A percentile compares a stretch with the other conserved stretches of the same genome.
Evolutionary conservation across 106 monocot genomes (phyloP).

Genomic region (Apostasia shenzhenica): DNA sequence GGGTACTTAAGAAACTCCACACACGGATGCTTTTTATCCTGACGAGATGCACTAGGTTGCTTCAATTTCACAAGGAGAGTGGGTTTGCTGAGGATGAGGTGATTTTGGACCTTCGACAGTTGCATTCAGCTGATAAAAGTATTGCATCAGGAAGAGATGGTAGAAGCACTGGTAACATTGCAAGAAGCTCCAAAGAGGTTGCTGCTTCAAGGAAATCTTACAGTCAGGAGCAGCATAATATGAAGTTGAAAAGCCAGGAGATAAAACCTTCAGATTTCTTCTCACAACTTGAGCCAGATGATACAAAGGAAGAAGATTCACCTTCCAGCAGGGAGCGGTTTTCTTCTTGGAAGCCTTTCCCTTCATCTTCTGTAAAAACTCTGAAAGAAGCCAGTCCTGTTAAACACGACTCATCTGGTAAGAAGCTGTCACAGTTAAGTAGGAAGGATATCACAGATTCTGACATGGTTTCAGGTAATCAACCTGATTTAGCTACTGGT

Average conservation of each 20-base stretch:
- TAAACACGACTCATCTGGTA: constrained; percentile 24
- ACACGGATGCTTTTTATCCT: constrained; percentile 94
- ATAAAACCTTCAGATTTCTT: constrained; percentile 60
- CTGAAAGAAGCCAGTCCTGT: constrained; percentile 32
- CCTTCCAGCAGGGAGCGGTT: constrained; percentile 50
- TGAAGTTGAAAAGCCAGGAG: constrained; percentile 94
- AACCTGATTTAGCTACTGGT: constrained; percentile 31
- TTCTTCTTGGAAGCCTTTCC: constrained; percentile 85
- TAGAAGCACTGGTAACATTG: constrained; percentile 15
- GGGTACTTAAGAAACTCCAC: constrained; percentile 85
- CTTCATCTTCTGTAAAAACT: constrained; percentile 39
- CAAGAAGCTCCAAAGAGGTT: constrained; percentile 33
- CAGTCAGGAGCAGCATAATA: constrained; percentile 85
- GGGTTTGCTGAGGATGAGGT: constrained; percentile 75
- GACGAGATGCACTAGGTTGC: constrained; percentile 84
- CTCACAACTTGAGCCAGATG: constrained; percentile 32
- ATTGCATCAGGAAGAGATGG: constrained; percentile 16
- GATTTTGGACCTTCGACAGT: constrained; percentile 34
- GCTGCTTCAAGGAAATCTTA: constrained; percentile 64
- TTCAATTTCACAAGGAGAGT: constrained; percentile 92
- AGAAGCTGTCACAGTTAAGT: constrained; percentile 11
- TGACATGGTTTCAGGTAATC: constrained; percentile 18
- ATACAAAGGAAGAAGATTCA: constrained; percentile 28
- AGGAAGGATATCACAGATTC: constrained; percentile 14
- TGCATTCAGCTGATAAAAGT: constrained; percentile 51